These are phyloP conservation scores for Paraurostyla sp. DNA, from an alignment of 73 alveolate species.

Conservation along the genomic window DNA sequence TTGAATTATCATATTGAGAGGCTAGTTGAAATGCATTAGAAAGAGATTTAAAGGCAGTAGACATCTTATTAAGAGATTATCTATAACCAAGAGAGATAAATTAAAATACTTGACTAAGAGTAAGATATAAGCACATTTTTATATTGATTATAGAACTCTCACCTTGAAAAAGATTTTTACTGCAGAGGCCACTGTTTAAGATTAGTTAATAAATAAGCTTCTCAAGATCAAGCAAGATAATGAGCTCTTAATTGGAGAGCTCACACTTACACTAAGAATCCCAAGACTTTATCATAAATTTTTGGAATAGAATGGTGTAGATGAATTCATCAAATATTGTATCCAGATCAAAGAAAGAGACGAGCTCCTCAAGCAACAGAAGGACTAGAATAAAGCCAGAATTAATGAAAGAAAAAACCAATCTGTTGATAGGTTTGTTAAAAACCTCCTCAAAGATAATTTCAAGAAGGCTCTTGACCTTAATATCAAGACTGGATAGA, in stretches of 20 bases:
- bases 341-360: background rate
- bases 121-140: background rate
- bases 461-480: too few species aligned
- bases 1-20: constrained; percentile 39
- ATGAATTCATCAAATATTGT: constrained; percentile 14
- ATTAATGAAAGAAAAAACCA: background rate
- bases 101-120: constrained; percentile 32
- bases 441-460: too few species aligned
- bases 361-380: background rate
- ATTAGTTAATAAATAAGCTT: background rate
- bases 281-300: constrained; percentile 50
- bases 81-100: constrained; percentile 10
- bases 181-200: constrained; percentile 19
- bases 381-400: background rate
- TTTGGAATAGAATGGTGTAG: background rate
- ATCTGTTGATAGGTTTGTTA: background rate
- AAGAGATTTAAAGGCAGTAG: background rate
- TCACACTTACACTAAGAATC: background rate
- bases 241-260: background rate
- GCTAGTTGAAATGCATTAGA: constrained; percentile 6
- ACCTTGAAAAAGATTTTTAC: constrained; percentile 10
- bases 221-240: background rate
- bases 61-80: constrained; percentile 1
- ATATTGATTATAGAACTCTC: background rate
- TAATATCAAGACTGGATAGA: too few species aligned